Conservation (phyloP, 305 asterid species). For the Nicotiana rustica region DNA sequence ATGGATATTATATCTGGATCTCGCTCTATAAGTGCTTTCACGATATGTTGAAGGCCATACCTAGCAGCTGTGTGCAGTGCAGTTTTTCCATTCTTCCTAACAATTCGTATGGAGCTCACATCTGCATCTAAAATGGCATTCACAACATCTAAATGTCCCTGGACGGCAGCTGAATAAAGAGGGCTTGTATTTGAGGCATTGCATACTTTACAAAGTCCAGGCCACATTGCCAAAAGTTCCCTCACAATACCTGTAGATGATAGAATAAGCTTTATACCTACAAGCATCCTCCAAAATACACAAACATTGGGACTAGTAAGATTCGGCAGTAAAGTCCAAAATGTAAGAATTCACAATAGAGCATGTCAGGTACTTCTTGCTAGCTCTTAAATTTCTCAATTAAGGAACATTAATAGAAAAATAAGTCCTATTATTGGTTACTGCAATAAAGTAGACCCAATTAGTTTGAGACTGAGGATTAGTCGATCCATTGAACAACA, state of each 20-base stretch:
- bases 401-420: neutral
- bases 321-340: neutral
- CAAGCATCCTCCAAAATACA: neutral
- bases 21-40: constrained; percentile 73
- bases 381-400: neutral
- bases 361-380: neutral
- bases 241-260: constrained; percentile 65
- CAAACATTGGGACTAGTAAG: neutral
- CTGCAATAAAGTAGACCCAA: neutral
- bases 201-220: constrained; percentile 92
- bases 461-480: constrained; percentile 11
- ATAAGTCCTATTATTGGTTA: neutral
- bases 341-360: neutral
- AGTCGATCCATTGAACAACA: neutral
- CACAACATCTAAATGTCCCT: constrained; percentile 78
- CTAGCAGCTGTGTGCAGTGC: constrained; percentile 90
- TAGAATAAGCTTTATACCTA: neutral
- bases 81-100: constrained; percentile 96
- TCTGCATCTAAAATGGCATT: constrained; percentile 91
- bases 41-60: constrained; percentile 74
- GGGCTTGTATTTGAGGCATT: constrained; percentile 94
- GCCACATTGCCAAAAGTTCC: constrained; percentile 76
- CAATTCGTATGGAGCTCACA: constrained; percentile 63
- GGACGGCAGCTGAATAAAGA: constrained; percentile 86
- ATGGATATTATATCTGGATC: constrained; percentile 79